Evolutionary conservation across 805 yeast species (phyloP).

Genomic region (Alloascoidea africana): DNA sequence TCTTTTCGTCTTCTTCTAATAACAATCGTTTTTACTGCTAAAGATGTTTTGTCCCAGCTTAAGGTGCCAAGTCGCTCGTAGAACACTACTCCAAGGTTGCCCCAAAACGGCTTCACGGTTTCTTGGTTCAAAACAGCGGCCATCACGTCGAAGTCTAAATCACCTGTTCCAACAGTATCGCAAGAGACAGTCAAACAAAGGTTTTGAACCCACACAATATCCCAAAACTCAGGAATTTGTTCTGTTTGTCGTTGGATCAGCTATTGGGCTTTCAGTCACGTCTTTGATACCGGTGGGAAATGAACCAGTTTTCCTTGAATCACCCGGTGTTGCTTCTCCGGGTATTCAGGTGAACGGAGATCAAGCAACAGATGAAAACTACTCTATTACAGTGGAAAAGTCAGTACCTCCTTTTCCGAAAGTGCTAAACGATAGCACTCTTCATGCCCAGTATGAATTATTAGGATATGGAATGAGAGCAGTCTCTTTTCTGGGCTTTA

Average conservation of each 20-base stretch:
- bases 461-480: slow-evolving; percentile 73
- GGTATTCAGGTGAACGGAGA: background rate
- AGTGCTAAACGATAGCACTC: background rate
- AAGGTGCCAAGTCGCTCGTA: no score
- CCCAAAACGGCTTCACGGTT: no score
- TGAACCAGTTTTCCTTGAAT: background rate
- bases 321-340: no score
- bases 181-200: no score
- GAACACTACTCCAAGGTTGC: no score
- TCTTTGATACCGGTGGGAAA: background rate
- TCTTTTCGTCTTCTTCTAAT: no score
- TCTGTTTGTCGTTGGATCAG: background rate
- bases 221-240: background rate
- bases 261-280: background rate
- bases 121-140: no score
- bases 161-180: no score
- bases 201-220: no score
- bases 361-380: background rate
- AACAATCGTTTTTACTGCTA: no score
- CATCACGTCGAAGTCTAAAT: no score
- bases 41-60: no score
- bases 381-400: background rate
- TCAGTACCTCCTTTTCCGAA: background rate
- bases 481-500: slow-evolving; percentile 70
- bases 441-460: slow-evolving; percentile 27